A percentile compares a stretch with the other conserved stretches of the same genome.
Conservation (phyloP, 2,329 filamentous ascomycete genomes). For the Calycina herbarum region DNA sequence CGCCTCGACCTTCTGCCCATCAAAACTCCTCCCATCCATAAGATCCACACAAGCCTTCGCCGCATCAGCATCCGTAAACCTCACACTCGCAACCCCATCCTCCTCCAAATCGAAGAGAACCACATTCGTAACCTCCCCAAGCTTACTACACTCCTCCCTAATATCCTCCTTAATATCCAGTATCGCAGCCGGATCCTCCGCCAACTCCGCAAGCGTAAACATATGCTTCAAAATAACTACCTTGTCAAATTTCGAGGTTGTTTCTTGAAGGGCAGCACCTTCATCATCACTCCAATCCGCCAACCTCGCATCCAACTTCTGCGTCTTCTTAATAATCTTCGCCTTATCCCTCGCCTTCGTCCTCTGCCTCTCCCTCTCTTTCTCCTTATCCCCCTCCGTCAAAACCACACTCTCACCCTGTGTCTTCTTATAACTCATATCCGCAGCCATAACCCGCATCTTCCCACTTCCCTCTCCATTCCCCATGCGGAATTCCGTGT, state of each 20-base stretch:
- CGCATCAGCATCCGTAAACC: slow-evolving; percentile 70
- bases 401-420: slow-evolving; percentile 54
- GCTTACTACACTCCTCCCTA: slow-evolving; percentile 81
- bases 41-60: slow-evolving; percentile 70
- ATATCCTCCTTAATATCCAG: slow-evolving; percentile 95
- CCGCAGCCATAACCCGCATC: slow-evolving; percentile 82
- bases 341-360: slow-evolving; percentile 69
- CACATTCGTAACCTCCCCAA: slow-evolving; percentile 87
- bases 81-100: slow-evolving; percentile 81
- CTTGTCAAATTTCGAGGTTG: slow-evolving; percentile 67
- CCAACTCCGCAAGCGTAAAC: slow-evolving; percentile 84
- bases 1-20: slow-evolving; percentile 69
- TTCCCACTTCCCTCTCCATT: slow-evolving; percentile 51
- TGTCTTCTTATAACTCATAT: slow-evolving; percentile 88
- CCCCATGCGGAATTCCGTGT: slow-evolving; percentile 73
- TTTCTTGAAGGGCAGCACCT: slow-evolving; percentile 57
- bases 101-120: slow-evolving; percentile 85
- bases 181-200: slow-evolving; percentile 79
- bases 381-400: slow-evolving; percentile 34
- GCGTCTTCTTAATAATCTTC: slow-evolving; percentile 88
- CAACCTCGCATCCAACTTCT: slow-evolving; percentile 87
- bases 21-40: slow-evolving; percentile 82
- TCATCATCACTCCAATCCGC: slow-evolving; percentile 96
- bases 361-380: slow-evolving; percentile 50
- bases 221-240: slow-evolving; percentile 87